phyloP scores from a whole-genome alignment of 2,329 filamentous ascomycete genomes.

The Ophiostoma himal-ulmi region DNA sequence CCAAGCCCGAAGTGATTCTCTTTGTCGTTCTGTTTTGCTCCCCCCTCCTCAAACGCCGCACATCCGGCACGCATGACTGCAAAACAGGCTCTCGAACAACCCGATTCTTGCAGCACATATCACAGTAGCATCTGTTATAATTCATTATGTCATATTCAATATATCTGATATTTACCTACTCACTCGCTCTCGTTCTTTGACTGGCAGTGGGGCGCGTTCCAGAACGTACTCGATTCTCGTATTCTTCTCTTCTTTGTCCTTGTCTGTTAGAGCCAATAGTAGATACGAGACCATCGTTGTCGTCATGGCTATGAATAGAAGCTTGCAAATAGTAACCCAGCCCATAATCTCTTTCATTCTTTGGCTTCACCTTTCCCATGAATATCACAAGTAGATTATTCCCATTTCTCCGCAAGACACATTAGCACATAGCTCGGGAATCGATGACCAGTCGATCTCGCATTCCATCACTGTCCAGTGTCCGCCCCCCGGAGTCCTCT shows the following conservation, averaged over 20 bases:
- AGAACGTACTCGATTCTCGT: constrained; percentile 6
- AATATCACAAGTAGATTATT: background rate
- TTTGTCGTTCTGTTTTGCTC: background rate
- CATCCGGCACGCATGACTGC: background rate
- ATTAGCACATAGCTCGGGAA: background rate
- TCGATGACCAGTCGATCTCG: background rate
- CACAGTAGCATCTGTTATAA: background rate
- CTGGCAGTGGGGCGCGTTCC: background rate
- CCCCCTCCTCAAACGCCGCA: background rate
- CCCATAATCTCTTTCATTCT: background rate
- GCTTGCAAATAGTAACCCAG: background rate
- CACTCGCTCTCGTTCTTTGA: constrained; percentile 6
- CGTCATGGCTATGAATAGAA: constrained; percentile 8
- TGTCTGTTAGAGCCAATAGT: background rate
- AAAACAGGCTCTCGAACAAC: background rate
- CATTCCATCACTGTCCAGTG: background rate
- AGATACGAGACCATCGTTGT: background rate
- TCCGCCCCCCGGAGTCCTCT: background rate
- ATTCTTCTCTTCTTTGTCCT: constrained; percentile 5
- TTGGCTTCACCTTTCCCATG: background rate
- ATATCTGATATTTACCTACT: background rate
- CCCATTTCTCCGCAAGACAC: background rate
- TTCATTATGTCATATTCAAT: background rate
- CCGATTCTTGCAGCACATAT: background rate
- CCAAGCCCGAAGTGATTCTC: background rate